Base-by-base conservation (phyloP, 169 alveolate species). In the Eimeria tenella region DNA sequence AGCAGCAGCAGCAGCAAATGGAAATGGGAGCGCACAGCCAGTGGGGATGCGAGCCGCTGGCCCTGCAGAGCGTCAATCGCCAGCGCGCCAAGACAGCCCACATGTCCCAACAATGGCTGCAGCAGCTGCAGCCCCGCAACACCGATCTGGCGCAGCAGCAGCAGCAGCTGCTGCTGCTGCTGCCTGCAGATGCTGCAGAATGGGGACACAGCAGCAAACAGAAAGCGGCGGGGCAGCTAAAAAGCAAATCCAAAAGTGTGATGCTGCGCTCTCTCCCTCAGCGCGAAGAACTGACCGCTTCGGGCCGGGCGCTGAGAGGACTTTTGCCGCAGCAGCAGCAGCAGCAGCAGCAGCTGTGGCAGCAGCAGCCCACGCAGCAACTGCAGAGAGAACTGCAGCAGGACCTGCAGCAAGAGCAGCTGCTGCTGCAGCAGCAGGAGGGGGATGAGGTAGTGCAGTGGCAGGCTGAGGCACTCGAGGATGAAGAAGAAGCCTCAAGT, bases 21-120 rank as follows among this genome's bases (percentile, higher is more conserved):
- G 86, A 52, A 15, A 52, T 31, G 42, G 42, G 42, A 31, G 42
- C 42, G 42, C 42, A 31, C 42, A 31, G 2, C 42, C 42, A 31
- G 42, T 31, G 42, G 42, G 42, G 42, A 31, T 0, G 42, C 42
- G 42, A 15, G 62, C 84, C 23, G 84, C 56, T 25, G 60, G 60
- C n/a, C 60, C 62, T 4, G 63, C 84, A 42, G 84, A 5, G 6
- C 31, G 23, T 6, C 21, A 49, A 31, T 3, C 65, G 88, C 15
- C 71, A n/a, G 7, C 70, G 88, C 10, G 31, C 88, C 8, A 65
- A 55, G 71, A 79, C 88, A 52, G 70, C 70, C 6, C 65, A 79
- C 70, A 79, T n/a, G 31, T 0, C 55, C 70, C 42, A 7, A 4
- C 52, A 19, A 71, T 49, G 7, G 52, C 56, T 79, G 88, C 70